Conservation (phyloP, 2,329 filamentous ascomycete species). For the Teratosphaeria viscida region DNA sequence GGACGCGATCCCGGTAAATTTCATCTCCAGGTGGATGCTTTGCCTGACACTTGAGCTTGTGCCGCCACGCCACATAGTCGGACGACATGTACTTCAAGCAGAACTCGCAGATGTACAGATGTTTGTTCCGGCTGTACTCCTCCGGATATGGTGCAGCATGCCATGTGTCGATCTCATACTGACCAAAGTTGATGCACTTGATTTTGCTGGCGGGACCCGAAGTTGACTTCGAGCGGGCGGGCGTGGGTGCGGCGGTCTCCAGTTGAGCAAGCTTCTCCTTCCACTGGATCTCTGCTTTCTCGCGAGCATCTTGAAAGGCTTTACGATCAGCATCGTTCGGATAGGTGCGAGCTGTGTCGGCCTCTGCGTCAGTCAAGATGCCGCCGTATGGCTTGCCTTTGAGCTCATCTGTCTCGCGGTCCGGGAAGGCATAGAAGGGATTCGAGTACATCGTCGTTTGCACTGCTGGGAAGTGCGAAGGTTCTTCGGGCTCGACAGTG, state of each 20-base stretch:
- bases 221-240: conserved; percentile 45
- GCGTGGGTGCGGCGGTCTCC: conserved; percentile 49
- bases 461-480: conserved; percentile 46
- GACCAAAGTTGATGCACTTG: conserved; percentile 96
- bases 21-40: conserved; percentile 97
- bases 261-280: conserved; percentile 57
- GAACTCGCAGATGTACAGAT: conserved; percentile 98
- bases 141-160: conserved; percentile 97
- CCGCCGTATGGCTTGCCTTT: conserved; percentile 94
- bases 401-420: conserved; percentile 77
- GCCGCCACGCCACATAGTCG: conserved; percentile 93
- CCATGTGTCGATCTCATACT: conserved; percentile 98
- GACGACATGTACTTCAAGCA: conserved; percentile 99
- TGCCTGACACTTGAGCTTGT: conserved; percentile 87
- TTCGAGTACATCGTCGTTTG: conserved; percentile 57
- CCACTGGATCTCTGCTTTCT: conserved; percentile 88
- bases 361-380: conserved; percentile 78
- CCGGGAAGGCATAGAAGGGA: conserved; percentile 79
- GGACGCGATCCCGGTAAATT: conserved; percentile 83
- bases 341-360: conserved; percentile 81
- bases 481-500: conserved; percentile 31
- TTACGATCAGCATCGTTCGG: conserved; percentile 71
- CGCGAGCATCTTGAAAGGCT: conserved; percentile 79
- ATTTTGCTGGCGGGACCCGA: conserved; percentile 90
- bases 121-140: conserved; percentile 91